Base-by-base conservation (phyloP, 345 rosid species). In the Salix arbutifolia region DNA sequence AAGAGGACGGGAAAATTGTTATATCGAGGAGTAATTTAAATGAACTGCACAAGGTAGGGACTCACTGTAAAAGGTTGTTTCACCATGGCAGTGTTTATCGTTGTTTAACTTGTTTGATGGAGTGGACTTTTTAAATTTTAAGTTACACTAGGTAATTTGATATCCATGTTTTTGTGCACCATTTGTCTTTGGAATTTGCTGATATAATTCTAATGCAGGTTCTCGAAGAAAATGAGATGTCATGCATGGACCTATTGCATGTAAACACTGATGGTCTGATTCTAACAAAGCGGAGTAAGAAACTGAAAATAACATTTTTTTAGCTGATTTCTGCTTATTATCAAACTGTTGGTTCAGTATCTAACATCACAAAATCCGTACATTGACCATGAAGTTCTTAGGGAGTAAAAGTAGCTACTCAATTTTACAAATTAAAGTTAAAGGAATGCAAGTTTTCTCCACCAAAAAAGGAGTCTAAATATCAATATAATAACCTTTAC, bases 151-250 rank as follows among this genome's bases (percentile, higher is more conserved):
- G 28, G 70, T 69, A 30, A 60, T 62, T 58, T 76, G 35, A 25
- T 69, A 33, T 42, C n/a, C 23, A 16, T 35, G 46, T 8, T 71
- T 9, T 23, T 60, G 14, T 42, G 28, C 26, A 23, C 37, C 8
- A 35, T 31, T 6, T 42, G 31, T 11, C 28, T 37, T 69, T 13
- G 19, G 66, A 61, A 71, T 76, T 67, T 31, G 42, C 42, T 50
- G 74, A 33, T 76, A 58, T 69, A 74, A 58, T 48, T 48, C 9
- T 70, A 50, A 70, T 79, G 74, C 88, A 96, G 99, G 99, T 89
- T 75, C 94, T 96, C 61, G 98, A 96, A 79, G 99, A 94, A 82
- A 86, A 96, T 81, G 91, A 96, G 76, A 84, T 94, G 80, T 88
- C 85, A 19, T 96, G 99, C 83, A 58, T 81, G 79, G 98, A 96